These are phyloP conservation scores for Cryptococcus jaspeensis DNA, from an alignment of 1,284 basidiomycete genomes.

Conservation along the genomic window DNA sequence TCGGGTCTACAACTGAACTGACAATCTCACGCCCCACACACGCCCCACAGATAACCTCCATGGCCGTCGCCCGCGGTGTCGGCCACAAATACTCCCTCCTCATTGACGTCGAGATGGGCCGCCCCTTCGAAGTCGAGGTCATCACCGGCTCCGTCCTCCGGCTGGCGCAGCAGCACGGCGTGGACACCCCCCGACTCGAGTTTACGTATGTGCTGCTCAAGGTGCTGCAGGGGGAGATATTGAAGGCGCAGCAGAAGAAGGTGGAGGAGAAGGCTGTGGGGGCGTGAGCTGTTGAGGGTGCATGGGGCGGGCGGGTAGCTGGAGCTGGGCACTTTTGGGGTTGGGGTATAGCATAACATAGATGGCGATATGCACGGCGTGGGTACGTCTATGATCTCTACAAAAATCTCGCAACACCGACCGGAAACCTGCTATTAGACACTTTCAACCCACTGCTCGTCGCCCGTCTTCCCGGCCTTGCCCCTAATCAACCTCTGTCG, in stretches of 20 bases:
- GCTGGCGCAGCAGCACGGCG: slow-evolving; percentile 31
- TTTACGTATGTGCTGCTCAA: slow-evolving; percentile 42
- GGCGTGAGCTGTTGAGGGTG: neutral
- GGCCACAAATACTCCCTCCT: slow-evolving; percentile 46
- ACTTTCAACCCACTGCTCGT: too few relatives aligned
- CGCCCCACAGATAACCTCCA: slow-evolving; percentile 7
- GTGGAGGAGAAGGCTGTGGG: slow-evolving; percentile 3
- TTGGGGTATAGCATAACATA: neutral
- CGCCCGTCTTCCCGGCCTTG: too few relatives aligned
- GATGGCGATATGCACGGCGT: too few relatives aligned
- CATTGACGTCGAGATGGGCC: slow-evolving; percentile 43
- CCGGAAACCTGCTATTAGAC: too few relatives aligned
- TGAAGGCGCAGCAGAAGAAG: slow-evolving; percentile 7
- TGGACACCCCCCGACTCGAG: slow-evolving; percentile 32
- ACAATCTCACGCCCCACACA: neutral
- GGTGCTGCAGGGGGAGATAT: slow-evolving; percentile 33
- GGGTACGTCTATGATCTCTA: too few relatives aligned
- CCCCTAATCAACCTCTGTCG: too few relatives aligned
- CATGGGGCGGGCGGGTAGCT: neutral
- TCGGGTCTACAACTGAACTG: too few relatives aligned
- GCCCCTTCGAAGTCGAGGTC: slow-evolving; percentile 51
- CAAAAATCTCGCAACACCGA: too few relatives aligned
- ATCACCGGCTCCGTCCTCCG: slow-evolving; percentile 42
- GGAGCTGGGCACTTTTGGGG: neutral
- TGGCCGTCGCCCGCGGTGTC: slow-evolving; percentile 12